phyloP scores from a whole-genome alignment of 345 rosid species.

The Moringa oleifera region DNA sequence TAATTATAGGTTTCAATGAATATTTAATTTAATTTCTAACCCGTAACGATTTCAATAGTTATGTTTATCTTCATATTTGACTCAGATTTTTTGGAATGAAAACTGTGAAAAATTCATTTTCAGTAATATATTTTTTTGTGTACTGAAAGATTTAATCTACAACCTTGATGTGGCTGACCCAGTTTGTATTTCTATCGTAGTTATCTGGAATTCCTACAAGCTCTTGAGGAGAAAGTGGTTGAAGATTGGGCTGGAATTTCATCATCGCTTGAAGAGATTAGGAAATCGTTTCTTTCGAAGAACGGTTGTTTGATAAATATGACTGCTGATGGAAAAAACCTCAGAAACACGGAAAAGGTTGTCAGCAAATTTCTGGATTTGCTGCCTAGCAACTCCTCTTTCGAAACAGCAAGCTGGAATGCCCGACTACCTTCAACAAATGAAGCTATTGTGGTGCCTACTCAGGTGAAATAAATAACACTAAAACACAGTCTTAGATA shows the following conservation, averaged over 20 bases:
- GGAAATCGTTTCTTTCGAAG: slow-evolving; percentile 65
- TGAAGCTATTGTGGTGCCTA: slow-evolving; percentile 93
- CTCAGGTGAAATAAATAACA: slow-evolving; percentile 54
- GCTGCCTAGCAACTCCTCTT: slow-evolving; percentile 63
- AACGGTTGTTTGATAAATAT: slow-evolving; percentile 78
- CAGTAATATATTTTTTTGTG: background rate
- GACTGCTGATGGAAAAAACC: slow-evolving; percentile 81
- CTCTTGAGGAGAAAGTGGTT: slow-evolving; percentile 81
- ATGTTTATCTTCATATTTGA: background rate
- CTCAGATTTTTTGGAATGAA: background rate
- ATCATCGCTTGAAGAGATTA: slow-evolving; percentile 84
- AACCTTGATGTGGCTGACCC: slow-evolving; percentile 6
- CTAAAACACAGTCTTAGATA: too few relatives aligned
- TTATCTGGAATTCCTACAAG: slow-evolving; percentile 74
- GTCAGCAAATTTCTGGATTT: slow-evolving; percentile 76
- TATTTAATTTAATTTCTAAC: background rate
- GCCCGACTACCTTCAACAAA: slow-evolving; percentile 53
- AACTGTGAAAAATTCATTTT: background rate
- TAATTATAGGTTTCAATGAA: background rate
- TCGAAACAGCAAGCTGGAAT: slow-evolving; percentile 47
- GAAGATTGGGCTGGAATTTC: slow-evolving; percentile 87
- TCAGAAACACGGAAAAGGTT: slow-evolving; percentile 47
- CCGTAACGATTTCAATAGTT: background rate
- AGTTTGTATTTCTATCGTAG: slow-evolving; percentile 35
- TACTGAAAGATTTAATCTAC: background rate